Conservation (phyloP, 176 grass and related monocot species). For the Dendrocalamus sinicus region DNA sequence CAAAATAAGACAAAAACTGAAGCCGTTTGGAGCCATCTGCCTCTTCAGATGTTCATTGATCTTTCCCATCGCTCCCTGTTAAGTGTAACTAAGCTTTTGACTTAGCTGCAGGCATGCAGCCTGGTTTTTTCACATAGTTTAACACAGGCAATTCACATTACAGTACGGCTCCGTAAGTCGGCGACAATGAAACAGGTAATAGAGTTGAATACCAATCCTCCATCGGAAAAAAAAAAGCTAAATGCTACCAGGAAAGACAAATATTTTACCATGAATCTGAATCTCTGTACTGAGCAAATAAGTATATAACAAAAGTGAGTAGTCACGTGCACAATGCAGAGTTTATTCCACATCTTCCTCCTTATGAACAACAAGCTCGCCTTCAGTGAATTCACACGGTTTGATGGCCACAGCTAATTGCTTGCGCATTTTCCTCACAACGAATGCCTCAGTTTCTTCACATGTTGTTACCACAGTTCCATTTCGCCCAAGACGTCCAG, state of each 20-base stretch:
- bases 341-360: conserved; percentile 60
- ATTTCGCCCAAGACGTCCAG: conserved; percentile 79
- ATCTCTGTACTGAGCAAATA: conserved; percentile 3
- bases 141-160: not conserved
- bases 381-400: conserved; percentile 64
- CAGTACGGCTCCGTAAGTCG: not conserved
- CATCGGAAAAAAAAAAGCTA: not conserved
- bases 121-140: not conserved
- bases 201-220: not conserved
- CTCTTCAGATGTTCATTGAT: not conserved
- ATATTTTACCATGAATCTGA: not conserved
- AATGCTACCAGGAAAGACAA: not conserved
- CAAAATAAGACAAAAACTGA: too few species aligned
- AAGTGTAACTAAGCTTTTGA: not conserved
- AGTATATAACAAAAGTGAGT: not conserved
- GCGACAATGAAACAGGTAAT: not conserved
- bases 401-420: conserved; percentile 67
- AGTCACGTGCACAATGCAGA: not conserved
- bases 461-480: conserved; percentile 84
- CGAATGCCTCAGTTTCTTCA: conserved; percentile 86
- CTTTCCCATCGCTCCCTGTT: not conserved
- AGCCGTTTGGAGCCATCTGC: too few species aligned
- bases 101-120: not conserved
- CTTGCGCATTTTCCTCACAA: conserved; percentile 87
- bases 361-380: conserved; percentile 50